Evolutionary conservation across 768 basidiomycete species (phyloP), one percentile per base, ranked within the genome.

Genomic region (Leccinum broughii): DNA sequence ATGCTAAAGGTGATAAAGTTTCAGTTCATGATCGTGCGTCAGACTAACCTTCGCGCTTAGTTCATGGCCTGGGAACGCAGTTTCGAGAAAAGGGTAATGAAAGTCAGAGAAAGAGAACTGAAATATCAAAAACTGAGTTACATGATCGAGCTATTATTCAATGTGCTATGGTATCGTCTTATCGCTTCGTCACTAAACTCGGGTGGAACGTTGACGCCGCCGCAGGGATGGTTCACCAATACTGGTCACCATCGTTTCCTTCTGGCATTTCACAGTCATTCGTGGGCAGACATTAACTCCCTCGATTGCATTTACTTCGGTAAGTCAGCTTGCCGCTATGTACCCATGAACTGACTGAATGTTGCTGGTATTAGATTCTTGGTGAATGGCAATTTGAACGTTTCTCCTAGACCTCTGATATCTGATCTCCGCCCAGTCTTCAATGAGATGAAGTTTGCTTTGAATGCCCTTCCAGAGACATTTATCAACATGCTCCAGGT

Each of bases 11-110:
- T 76, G 51, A 62, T 54, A 48, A 22, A 52, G 2, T 20, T 35
- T 61, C 2, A 9, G 17, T 52, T 28, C 6, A 7, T 2, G 1
- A 34, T 39, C 17, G 3, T 14, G 15, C 22, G 11, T 51, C 5
- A 13, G 22, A 24, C 41, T 57, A 35, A 73, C 49, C 11, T 28
- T 30, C 6, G 2, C 39, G 48, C n/a, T 24, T 66, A 89, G 87
- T 97, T 95, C 75, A 95, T 96, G 93, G 94, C 93, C 15, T 88
- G 87, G 94, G 94, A 97, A 72, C 86, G 94, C 26, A 92, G 85
- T 69, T 95, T 95, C 66, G 94, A 96, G 74, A 78, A 80, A 24
- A 81, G 81, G 10, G 86, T 95, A 1, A 72, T 89, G 56, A 85
- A 82, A 55, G 79, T 96, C 60, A 84, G 94, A 26, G 85, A 86